phyloP scores from a whole-genome alignment of 2,329 filamentous ascomycete species.

The Samsoniella hepiali region DNA sequence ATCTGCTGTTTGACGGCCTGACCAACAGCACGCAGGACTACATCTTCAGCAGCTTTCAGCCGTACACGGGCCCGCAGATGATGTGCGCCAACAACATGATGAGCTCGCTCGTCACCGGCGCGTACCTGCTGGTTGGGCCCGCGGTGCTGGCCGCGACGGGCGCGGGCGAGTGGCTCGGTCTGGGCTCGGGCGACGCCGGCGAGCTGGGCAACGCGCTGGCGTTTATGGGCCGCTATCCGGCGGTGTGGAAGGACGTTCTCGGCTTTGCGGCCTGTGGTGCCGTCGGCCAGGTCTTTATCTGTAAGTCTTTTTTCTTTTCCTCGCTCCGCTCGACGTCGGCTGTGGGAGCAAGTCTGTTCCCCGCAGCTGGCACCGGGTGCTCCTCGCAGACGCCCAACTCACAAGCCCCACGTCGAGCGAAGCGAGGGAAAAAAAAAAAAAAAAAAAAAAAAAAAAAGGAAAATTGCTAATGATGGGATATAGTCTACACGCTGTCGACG shows the following conservation, averaged over 20 bases:
- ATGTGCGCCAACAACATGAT: constrained; percentile 98
- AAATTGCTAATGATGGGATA: constrained; percentile 23
- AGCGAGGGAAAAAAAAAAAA: not conserved
- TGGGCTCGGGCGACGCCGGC: constrained; percentile 63
- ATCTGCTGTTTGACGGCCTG: constrained; percentile 90
- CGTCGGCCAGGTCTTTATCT: constrained; percentile 94
- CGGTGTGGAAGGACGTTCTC: constrained; percentile 81
- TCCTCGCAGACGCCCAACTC: no score
- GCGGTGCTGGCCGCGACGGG: constrained; percentile 74
- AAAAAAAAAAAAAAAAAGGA: not conserved
- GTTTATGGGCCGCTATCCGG: constrained; percentile 77
- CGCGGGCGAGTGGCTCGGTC: constrained; percentile 62
- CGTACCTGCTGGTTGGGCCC: constrained; percentile 68
- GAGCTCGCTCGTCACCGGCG: constrained; percentile 70
- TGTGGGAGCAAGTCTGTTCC: not conserved
- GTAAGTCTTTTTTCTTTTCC: constrained; percentile 41
- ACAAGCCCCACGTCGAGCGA: not conserved
- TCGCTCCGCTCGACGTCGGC: constrained; percentile 6
- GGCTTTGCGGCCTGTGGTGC: constrained; percentile 89
- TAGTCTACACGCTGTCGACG: constrained; percentile 84
- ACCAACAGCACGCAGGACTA: constrained; percentile 97
- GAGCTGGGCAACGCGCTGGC: constrained; percentile 76
- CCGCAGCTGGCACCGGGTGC: not conserved
- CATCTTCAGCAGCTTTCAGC: constrained; percentile 76
- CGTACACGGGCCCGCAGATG: constrained; percentile 93